These are phyloP conservation scores for Fragilariopsis cylindrus DNA, from an alignment of 108 stramenopile species.

Conservation along the genomic window DNA sequence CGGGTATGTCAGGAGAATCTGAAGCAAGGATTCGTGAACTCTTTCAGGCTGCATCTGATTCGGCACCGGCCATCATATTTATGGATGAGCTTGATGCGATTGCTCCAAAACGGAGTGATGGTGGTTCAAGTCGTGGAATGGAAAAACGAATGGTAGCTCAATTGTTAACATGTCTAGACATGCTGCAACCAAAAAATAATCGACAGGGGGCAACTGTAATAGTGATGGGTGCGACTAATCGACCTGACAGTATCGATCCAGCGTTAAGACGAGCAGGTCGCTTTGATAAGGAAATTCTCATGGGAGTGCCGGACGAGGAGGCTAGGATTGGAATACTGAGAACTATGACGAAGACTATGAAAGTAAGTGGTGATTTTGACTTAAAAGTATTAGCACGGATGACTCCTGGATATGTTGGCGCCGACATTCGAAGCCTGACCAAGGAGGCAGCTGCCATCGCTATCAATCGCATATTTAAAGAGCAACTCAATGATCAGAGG, in stretches of 20 bases:
- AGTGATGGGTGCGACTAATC: constrained; percentile 97
- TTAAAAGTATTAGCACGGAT: constrained; percentile 78
- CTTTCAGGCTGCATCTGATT: constrained; percentile 88
- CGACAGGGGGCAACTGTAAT: constrained; percentile 76
- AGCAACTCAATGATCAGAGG: constrained; percentile 43
- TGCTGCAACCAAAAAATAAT: constrained; percentile 65
- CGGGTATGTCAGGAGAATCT: constrained; percentile 94
- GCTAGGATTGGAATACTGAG: constrained; percentile 86
- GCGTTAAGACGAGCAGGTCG: constrained; percentile 95
- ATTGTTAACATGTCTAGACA: constrained; percentile 94
- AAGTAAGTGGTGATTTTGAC: constrained; percentile 82
- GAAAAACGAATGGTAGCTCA: constrained; percentile 98
- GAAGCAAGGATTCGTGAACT: constrained; percentile 90
- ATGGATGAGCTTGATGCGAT: constrained; percentile 99
- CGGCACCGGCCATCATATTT: constrained; percentile 95
- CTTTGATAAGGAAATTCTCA: constrained; percentile 95
- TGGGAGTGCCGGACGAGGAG: constrained; percentile 95
- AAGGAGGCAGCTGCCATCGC: constrained; percentile 97
- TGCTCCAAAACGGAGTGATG: constrained; percentile 91
- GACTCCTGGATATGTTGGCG: constrained; percentile 98
- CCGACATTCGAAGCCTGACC: constrained; percentile 93
- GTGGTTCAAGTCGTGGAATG: constrained; percentile 82
- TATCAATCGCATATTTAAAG: constrained; percentile 92
- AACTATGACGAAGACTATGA: constrained; percentile 86
- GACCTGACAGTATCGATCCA: constrained; percentile 94